Base-by-base conservation (phyloP, 129 eudicot species). In the Saposhnikovia divaricata region DNA sequence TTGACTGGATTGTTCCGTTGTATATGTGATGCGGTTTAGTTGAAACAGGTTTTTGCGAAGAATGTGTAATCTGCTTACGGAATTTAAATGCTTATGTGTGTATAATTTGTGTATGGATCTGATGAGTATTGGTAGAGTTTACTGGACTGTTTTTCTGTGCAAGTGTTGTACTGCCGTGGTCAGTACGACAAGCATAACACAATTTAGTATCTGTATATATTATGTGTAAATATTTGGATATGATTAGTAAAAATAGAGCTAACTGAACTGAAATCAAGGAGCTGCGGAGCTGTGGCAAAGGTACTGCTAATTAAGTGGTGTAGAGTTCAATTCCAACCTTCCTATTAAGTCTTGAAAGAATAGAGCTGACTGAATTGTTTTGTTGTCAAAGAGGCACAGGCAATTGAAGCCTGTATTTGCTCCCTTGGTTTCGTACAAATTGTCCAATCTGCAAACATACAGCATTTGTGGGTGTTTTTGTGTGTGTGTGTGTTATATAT, bases 361-460 rank as follows among this genome's bases (percentile, higher is more conserved):
- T 18, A 51, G 59, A 51, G 59, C 2, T 51, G 5, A 51, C 59
- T 51, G n/a, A 85, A 93, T 91, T 87, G 80, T 89, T 74, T 83
- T 93, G 48, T 77, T 91, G 45, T 93, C 97, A n/a, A 89, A 93
- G 89, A 90, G 98, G 46, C 97, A 97, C 45, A 93, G 96, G 8
- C 98, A 90, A 80, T 85, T 38, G 31, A 77, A 77, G 80, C 72
- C 59, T 69, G 80, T 77, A 38, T 39, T 4, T 57, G 18, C 8
- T 51, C 59, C 59, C n/a, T 51, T 51, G 59, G 59, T 51, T 51
- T 51, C 3, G n/a, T 51, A 8, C 59, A 51, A 1, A 16, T 14
- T 51, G 59, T 51, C n/a, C 18, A 51, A 51, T 51, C n/a, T 51
- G n/a, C 59, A 51, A 50, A 16, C 57, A 18, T 19, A 55, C 25